A percentile compares a stretch with the other conserved stretches of the same genome.
Evolutionary conservation across 208 protist genomes (phyloP).

Genomic region (Angomonas desouzai): DNA sequence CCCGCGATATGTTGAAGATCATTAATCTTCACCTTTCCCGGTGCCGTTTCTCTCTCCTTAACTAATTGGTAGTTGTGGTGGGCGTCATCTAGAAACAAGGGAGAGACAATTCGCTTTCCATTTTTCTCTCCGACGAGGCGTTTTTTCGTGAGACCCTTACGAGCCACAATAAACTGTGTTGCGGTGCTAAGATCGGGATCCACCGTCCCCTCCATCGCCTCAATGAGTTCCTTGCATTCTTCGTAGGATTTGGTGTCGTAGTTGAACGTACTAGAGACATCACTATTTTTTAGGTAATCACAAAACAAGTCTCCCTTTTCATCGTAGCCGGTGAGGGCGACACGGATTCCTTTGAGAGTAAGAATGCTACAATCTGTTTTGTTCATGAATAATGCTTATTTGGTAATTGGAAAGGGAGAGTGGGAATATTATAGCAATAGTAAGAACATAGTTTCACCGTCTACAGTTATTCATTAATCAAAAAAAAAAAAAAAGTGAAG

Average conservation of each 20-base stretch:
- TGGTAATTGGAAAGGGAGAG: neutral
- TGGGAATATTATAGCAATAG: neutral
- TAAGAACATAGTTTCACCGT: neutral
- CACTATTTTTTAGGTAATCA: constrained; percentile 10
- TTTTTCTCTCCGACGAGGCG: constrained; percentile 53
- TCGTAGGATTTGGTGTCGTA: neutral
- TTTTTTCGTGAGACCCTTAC: constrained; percentile 63
- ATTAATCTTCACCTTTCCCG: neutral
- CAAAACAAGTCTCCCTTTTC: constrained; percentile 21
- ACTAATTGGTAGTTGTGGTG: neutral
- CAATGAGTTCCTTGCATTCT: constrained; percentile 11
- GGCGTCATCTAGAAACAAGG: constrained; percentile 40
- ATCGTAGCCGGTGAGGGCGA: constrained; percentile 29
- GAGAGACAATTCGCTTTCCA: constrained; percentile 47
- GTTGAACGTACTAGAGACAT: neutral
- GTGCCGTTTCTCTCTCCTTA: neutral
- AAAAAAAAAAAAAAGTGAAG: constrained; percentile 7
- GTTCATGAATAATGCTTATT: neutral
- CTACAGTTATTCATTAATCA: neutral
- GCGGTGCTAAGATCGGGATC: constrained; percentile 32
- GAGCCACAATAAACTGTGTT: constrained; percentile 59
- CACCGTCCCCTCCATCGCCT: constrained; percentile 24
- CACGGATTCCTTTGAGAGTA: neutral
- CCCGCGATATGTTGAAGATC: neutral
- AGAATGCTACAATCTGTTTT: neutral